Base-by-base conservation (phyloP, 2,329 filamentous ascomycete genomes). In the Calonectria pseudoturangicola region DNA sequence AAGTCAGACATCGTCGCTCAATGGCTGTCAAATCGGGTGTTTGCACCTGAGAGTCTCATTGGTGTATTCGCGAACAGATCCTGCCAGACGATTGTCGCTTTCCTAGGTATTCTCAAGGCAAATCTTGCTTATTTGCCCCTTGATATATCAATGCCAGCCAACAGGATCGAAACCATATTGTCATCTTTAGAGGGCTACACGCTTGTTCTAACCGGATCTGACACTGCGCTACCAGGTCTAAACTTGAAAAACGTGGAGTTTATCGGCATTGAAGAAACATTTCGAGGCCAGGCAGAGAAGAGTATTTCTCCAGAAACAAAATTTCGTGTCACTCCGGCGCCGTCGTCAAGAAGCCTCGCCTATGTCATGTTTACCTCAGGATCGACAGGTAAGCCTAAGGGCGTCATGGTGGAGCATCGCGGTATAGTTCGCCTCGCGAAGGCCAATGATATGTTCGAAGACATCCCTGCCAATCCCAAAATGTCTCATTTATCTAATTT, bases 331-430 rank as follows among this genome's bases (percentile, higher is more conserved):
- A 15, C 2, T 1, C 2, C 9, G 2, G 1, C 27, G 48, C 27
- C 74, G 64, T 5, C 45, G 30, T 4, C 50, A 2, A 41, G 21
- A 12, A 41, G 50, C 2, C 39, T 30, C 25, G 79, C 79, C 9
- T n/a, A 65, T 79, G 33, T 79, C 48, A 41, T 71, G 9, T 81
- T 81, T 36, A 81, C 79, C 2, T 80, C 78, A 1, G 80, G 79
- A 4, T 79, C 72, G n/a, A 81, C 80, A 0, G 80, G 79, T 0
- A 72, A 60, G 7, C 79, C 80, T 12, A 81, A 81, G 47, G 79
- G 79, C 9, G 70, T 75, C 12, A 62, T 77, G 15, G 66, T 79
- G 58, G 10, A 70, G 66, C 45, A 54, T 73, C 25, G 64, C 12
- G 60, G 50, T 6, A 43, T 68, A 18, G 43, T 62, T 3, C 56